Base-by-base conservation (phyloP, 148 eudicot species). In the Camellia lanceoleosa region DNA sequence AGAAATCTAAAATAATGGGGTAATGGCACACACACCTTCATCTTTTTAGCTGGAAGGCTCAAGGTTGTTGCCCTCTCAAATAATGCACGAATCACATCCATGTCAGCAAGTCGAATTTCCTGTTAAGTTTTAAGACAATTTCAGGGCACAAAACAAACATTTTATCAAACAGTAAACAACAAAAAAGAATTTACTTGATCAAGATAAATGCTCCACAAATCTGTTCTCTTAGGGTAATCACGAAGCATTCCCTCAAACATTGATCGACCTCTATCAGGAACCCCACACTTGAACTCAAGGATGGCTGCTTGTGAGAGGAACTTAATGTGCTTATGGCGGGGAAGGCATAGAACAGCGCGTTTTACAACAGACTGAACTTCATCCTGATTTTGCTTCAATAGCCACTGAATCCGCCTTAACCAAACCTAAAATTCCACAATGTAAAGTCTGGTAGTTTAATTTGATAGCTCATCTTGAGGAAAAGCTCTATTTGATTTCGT, bases 71-170 rank as follows among this genome's bases (percentile, higher is more conserved):
- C 92, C 77, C 97, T 89, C 84, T 91, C 97, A 71, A 93, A 93
- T 72, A 95, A 88, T 68, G 93, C 90, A 47, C 90, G 94, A 72
- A 88, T 92, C 66, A 92, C 82, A 78, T 92, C 98, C 20, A 68
- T 81, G 76, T 94, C 95, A 70, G 93, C 95, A 23, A 89, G 77
- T 78, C 95, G 91, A 78, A 91, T 92, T 86, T 94, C 98, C 98
- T 94, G 91, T 78, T 30, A 30, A 30, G 38, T 30, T 30, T 15
- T 13, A 8, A 79, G 11, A 54, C 74, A 58, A 60, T 68, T 20
- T 52, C 67, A 47, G 41, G 60, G 4, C 16, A 44, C 23, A 43
- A 1, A 5, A 7, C 3, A 58, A 56, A 59, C 15, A 55, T 20
- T n/a, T 56, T 16, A 69, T 63, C 71, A 71, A 63, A 69, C 3